Conservation (phyloP, 371 early-diverging fungal species). For the Nematocida major region DNA sequence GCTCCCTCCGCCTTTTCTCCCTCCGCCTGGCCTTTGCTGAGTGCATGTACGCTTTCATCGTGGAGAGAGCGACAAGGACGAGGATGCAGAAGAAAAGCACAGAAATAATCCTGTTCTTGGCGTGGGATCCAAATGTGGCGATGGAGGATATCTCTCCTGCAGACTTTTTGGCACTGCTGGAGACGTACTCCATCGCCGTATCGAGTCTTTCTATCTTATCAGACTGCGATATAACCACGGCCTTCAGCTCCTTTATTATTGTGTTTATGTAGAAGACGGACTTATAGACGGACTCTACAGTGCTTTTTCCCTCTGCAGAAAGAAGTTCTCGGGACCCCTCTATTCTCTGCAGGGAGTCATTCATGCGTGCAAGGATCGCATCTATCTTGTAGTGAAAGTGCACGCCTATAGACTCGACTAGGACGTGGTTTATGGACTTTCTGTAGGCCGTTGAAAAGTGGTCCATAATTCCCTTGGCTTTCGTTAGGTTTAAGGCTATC, state of each 20-base stretch:
- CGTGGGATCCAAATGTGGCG: conserved; percentile 44
- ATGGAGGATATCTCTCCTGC: conserved; percentile 24
- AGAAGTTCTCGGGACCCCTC: background rate
- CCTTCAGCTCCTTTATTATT: conserved; percentile 38
- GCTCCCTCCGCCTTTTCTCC: background rate
- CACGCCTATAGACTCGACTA: conserved; percentile 32
- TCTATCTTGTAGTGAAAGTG: conserved; percentile 52
- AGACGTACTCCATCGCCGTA: conserved; percentile 32
- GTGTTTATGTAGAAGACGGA: conserved; percentile 41
- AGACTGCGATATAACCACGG: conserved; percentile 47
- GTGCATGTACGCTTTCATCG: conserved; percentile 36
- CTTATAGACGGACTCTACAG: conserved; percentile 31
- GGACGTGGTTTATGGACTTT: conserved; percentile 20
- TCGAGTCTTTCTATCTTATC: conserved; percentile 55
- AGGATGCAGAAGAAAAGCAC: conserved; percentile 32
- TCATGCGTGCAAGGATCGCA: background rate
- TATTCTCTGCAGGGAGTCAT: conserved; percentile 13
- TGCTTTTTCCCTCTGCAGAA: background rate
- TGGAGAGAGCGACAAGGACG: conserved; percentile 29
- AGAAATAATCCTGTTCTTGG: conserved; percentile 47
- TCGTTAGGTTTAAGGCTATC: conserved; percentile 30
- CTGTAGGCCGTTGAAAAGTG: conserved; percentile 20
- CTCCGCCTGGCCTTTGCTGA: background rate
- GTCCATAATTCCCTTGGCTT: conserved; percentile 20
- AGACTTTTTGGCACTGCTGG: conserved; percentile 19